Percentiles rank a stretch among this genome's conserved stretches.
These are phyloP conservation scores for Colletotrichum sp. DNA, from an alignment of 2,329 filamentous ascomycete genomes.

Conservation along the genomic window DNA sequence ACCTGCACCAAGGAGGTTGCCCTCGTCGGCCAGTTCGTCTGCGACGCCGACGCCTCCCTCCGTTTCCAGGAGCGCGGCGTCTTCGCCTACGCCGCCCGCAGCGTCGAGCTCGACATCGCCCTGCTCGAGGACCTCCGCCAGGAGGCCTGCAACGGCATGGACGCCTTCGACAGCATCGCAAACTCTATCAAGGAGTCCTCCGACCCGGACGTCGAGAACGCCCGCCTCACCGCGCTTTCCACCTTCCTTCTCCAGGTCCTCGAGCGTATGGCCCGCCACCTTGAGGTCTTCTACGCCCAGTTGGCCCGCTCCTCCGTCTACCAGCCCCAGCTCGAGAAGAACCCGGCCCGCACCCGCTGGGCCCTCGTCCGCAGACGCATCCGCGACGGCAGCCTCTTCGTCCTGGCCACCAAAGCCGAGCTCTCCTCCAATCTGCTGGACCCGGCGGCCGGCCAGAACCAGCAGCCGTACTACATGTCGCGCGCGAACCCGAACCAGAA, in stretches of 20 bases:
- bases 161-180: conserved; percentile 55
- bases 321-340: conserved; percentile 55
- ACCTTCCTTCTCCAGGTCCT: conserved; percentile 56
- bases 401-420: conserved; percentile 45
- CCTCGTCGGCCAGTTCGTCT: conserved; percentile 53
- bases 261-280: conserved; percentile 56
- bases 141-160: conserved; percentile 59
- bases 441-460: conserved; percentile 25
- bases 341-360: conserved; percentile 58
- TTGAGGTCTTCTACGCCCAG: conserved; percentile 57
- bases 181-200: conserved; percentile 25
- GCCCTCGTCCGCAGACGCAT: conserved; percentile 52
- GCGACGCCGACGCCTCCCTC: conserved; percentile 45
- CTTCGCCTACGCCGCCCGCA: conserved; percentile 52
- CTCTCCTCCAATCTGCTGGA: conserved; percentile 31
- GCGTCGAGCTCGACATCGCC: conserved; percentile 55
- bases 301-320: conserved; percentile 55
- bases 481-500: conserved; percentile 31
- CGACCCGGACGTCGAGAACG: conserved; percentile 40
- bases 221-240: conserved; percentile 43
- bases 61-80: conserved; percentile 58
- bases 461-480: conserved; percentile 29
- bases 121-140: conserved; percentile 58
- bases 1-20: conserved; percentile 53
- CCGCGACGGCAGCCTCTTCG: conserved; percentile 56